Evolutionary conservation across 106 monocot species (phyloP), one percentile per base, ranked within the genome.

Genomic region (Iris macrosiphon): DNA sequence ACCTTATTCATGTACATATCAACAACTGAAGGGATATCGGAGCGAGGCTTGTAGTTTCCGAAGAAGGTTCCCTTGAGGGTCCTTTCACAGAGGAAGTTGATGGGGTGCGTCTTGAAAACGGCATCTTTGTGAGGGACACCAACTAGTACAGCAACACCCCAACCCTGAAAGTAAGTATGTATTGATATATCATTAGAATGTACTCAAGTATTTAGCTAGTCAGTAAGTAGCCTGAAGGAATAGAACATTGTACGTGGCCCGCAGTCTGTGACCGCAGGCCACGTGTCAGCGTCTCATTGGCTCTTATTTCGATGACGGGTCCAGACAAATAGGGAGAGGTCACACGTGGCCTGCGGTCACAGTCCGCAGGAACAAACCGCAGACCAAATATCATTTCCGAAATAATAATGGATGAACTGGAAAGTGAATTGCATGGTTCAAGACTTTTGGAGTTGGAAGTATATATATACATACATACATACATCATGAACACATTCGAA

Each of bases 401-500:
- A 12, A 5, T 37, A 37, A 0, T 37, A 37, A 12, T 7, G 37
- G 37, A n/a, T n/a, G n/a, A n/a, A n/a, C n/a, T n/a, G n/a, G n/a
- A n/a, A n/a, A n/a, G n/a, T n/a, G n/a, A n/a, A n/a, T n/a, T n/a
- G n/a, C n/a, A n/a, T n/a, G n/a, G n/a, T n/a, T n/a, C n/a, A n/a
- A n/a, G n/a, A 31, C n/a, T 30, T 52, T 52, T 16, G 15, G 31
- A 30, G 31, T 31, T 30, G 27, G 3, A 54, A 14, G 12, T 37
- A 7, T 12, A 37, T 37, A 37, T 7, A 37, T 37, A 7, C 0
- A n/a, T n/a, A n/a, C n/a, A n/a, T n/a, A n/a, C n/a, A n/a, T 76
- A 91, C 92, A 65, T 87, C 86, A 15, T 87, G 92, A 40, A 92
- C 86, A 34, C 86, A 87, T 64, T 92, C 92, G 10, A 87, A 92